Evolutionary conservation across 78 protist species (phyloP).

Genomic region (Reticulomyxa filosa): DNA sequence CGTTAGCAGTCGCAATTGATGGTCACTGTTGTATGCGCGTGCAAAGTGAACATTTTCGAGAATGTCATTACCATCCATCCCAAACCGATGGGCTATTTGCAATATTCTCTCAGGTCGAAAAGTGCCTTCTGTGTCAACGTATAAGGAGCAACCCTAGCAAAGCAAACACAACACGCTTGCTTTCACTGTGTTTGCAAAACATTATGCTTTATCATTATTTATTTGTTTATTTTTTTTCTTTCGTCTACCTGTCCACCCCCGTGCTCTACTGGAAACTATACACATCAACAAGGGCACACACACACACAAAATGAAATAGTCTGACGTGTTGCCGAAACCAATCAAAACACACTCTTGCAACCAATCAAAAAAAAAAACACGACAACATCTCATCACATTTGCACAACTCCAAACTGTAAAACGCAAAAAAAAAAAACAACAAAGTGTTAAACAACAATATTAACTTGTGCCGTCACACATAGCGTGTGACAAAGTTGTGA

Average conservation of each 20-base stretch:
- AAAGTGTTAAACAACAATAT: background rate
- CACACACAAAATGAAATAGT: no score
- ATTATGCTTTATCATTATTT: no score
- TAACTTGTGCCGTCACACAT: conserved; percentile 78
- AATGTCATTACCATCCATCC: conserved; percentile 59
- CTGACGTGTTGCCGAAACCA: no score
- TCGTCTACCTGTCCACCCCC: conserved; percentile 98
- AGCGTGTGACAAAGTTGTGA: conserved; percentile 96
- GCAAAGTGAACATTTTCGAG: conserved; percentile 84
- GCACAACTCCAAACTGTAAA: no score
- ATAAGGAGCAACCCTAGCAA: no score
- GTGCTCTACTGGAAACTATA: conserved; percentile 43
- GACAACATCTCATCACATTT: no score
- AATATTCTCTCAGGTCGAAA: conserved; percentile 92
- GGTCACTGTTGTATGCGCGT: conserved; percentile 91
- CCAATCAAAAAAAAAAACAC: background rate
- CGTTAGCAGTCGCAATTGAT: conserved; percentile 32
- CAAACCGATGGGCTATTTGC: conserved; percentile 36
- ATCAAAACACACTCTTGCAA: no score
- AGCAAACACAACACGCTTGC: no score
- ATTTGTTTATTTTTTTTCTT: no score
- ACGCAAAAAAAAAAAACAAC: no score
- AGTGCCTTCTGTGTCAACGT: conserved; percentile 99
- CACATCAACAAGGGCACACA: background rate
- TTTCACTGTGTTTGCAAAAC: no score